A percentile compares a stretch with the other conserved stretches of the same genome.
phyloP scores from a whole-genome alignment of 306 rosid genomes.

The Lagenaria siceraria region DNA sequence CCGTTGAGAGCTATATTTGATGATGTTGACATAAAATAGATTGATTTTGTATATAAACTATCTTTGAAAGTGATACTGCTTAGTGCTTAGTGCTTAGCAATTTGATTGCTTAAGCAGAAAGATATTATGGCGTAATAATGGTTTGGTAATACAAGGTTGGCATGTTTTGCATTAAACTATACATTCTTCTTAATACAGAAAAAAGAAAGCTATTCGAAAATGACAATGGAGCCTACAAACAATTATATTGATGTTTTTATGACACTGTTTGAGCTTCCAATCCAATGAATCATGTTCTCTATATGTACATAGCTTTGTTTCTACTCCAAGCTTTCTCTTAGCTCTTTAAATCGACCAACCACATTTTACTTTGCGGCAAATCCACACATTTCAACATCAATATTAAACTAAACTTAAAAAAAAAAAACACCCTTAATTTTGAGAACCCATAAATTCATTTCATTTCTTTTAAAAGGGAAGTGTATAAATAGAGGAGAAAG shows the following conservation, averaged over 20 bases:
- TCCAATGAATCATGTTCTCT: not conserved
- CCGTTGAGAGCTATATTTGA: too few relatives aligned
- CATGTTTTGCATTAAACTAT: not conserved
- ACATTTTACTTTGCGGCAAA: slow-evolving; percentile 26
- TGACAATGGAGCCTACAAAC: too few relatives aligned
- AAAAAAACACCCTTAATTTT: not conserved
- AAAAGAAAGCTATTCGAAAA: not conserved
- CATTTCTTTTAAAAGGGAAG: not conserved
- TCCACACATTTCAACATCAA: slow-evolving; percentile 11
- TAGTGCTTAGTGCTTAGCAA: too few relatives aligned
- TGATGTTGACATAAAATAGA: too few relatives aligned
- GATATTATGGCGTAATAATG: not conserved
- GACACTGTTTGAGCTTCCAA: not conserved
- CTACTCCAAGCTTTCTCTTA: slow-evolving; percentile 30
- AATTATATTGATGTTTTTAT: too few relatives aligned
- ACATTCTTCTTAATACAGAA: not conserved
- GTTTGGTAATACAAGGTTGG: not conserved
- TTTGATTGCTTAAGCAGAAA: not conserved
- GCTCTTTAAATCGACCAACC: slow-evolving; percentile 7
- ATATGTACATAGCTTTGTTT: slow-evolving; percentile 25
- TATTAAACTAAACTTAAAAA: too few relatives aligned
- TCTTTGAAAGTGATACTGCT: too few relatives aligned
- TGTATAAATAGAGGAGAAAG: not conserved
- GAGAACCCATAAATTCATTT: not conserved
- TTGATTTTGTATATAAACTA: too few relatives aligned